phyloP scores from a whole-genome alignment of 2,329 filamentous ascomycete genomes.

The Calonectria pseudoturangicola region DNA sequence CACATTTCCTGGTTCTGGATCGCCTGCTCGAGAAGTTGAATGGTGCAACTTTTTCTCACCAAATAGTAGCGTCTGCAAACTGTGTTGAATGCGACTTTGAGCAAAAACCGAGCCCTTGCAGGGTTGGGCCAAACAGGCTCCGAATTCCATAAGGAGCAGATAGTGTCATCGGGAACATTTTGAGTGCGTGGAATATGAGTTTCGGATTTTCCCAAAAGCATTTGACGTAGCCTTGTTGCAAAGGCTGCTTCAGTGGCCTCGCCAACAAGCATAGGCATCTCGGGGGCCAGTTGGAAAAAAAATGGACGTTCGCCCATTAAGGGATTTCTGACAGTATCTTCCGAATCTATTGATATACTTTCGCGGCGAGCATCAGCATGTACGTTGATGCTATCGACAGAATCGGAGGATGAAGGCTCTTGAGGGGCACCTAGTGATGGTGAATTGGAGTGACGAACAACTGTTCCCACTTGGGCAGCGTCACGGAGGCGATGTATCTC shows the following conservation, averaged over 20 bases:
- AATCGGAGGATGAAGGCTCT: not conserved
- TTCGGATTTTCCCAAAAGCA: not conserved
- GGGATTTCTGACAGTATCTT: not conserved
- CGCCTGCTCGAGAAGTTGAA: not conserved
- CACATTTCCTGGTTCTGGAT: not conserved
- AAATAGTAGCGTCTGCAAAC: not conserved
- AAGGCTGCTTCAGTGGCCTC: not conserved
- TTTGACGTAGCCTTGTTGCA: not conserved
- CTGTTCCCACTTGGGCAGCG: not conserved
- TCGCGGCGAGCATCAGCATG: not conserved
- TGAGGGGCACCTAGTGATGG: not conserved
- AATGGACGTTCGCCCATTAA: not conserved
- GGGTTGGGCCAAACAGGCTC: not conserved
- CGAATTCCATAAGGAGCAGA: not conserved
- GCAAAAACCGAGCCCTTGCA: not conserved
- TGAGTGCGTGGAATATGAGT: not conserved
- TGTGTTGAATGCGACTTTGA: not conserved
- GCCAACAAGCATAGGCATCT: not conserved
- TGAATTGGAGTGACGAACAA: not conserved
- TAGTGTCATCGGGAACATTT: not conserved
- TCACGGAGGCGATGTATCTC: slow-evolving; percentile 6
- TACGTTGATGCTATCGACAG: not conserved
- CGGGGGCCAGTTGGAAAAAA: not conserved
- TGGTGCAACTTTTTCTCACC: not conserved
- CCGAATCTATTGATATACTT: not conserved